Evolutionary conservation across 345 rosid species (phyloP).

Genomic region (Durio zibethinus): DNA sequence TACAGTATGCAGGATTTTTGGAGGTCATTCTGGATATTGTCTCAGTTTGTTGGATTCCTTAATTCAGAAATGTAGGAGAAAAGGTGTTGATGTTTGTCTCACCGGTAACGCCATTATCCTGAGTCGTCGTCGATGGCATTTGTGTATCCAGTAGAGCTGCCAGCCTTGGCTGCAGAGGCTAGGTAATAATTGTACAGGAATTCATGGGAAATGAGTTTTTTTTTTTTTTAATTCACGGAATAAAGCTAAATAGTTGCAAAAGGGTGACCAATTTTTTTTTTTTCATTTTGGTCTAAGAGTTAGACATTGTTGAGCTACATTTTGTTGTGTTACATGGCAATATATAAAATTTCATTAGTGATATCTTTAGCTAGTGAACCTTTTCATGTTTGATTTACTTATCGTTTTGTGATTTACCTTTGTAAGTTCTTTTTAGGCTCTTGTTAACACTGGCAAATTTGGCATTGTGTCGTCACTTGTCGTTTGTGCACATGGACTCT

Average conservation of each 20-base stretch:
- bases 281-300: background rate
- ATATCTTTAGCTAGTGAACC: background rate
- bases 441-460: no score
- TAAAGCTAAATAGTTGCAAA: background rate
- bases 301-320: background rate
- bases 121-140: background rate
- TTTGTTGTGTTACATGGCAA: background rate
- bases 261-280: background rate
- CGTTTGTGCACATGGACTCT: no score
- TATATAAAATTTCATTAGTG: background rate
- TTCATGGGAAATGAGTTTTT: background rate
- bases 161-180: background rate
- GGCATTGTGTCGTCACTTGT: no score
- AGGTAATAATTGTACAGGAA: conserved; percentile 28
- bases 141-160: background rate
- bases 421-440: no score
- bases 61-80: background rate
- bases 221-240: conserved; percentile 11
- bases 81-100: background rate
- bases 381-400: background rate
- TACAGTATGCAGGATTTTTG: background rate
- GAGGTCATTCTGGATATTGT: background rate
- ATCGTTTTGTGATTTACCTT: background rate
- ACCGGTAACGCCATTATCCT: background rate
- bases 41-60: background rate